Conservation (phyloP, 306 rosid genomes). For the Glycine tomentella region DNA sequence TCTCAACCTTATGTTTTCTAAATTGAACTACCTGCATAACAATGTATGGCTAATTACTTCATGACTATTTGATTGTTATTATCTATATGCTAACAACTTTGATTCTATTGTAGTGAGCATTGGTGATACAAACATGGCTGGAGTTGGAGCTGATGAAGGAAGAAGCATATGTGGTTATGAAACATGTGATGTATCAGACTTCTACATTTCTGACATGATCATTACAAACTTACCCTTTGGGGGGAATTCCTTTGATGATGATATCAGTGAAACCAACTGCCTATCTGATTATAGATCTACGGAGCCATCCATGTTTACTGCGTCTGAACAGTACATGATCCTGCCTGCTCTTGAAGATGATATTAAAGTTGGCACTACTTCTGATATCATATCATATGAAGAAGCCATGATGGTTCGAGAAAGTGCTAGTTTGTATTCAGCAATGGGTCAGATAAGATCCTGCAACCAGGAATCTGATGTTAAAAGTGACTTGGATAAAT, state of each 20-base stretch:
- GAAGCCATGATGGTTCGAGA: conserved; percentile 60
- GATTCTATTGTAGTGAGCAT: conserved; percentile 53
- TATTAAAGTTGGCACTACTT: conserved; percentile 52
- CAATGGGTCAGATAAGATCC: conserved; percentile 74
- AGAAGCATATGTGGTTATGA: conserved; percentile 63
- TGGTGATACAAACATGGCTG: conserved; percentile 54
- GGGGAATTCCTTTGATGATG: conserved; percentile 62
- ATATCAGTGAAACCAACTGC: conserved; percentile 55
- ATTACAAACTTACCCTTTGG: conserved; percentile 76
- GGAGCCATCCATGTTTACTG: conserved; percentile 68
- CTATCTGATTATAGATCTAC: conserved; percentile 63
- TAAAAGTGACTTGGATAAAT: conserved; percentile 67
- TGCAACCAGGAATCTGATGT: conserved; percentile 68
- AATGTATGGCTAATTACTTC: neutral
- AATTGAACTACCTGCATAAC: conserved; percentile 15
- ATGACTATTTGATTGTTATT: conserved; percentile 13
- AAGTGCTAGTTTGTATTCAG: conserved; percentile 70
- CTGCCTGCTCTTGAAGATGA: conserved; percentile 88
- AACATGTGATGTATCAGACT: conserved; percentile 88
- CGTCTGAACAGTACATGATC: conserved; percentile 77
- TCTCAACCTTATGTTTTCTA: neutral
- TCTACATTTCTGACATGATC: conserved; percentile 94
- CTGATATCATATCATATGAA: conserved; percentile 60
- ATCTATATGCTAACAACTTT: conserved; percentile 28
- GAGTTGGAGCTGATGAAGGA: conserved; percentile 66